Evolutionary conservation across 306 rosid species (phyloP), one percentile per base, ranked within the genome.

Genomic region (Senna tora): DNA sequence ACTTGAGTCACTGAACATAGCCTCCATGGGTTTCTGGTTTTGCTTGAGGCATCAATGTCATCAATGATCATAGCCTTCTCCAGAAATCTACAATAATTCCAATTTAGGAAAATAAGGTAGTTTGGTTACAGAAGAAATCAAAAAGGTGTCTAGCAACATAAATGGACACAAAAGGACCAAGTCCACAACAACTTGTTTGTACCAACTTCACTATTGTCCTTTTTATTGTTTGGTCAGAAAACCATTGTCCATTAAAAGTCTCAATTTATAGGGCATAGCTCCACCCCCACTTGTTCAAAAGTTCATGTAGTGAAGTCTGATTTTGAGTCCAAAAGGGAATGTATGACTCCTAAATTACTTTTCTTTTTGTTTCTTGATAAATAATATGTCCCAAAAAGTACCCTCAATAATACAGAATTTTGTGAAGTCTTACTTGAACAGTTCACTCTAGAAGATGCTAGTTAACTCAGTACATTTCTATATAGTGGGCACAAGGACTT

Each of bases 51-150:
- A 62, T 89, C 96, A 3, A 45, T 4, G 13, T 88, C 76, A 55
- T 90, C 96, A 0, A 84, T 84, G 9, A 84, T 72, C 25, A 81
- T 77, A 30, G 96, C 98, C 81, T 85, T 90, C 80, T 90, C 91
- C 82, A 92, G 67, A 68, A 82, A 57, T 28, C 96, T 92, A 43
- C 57, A 17, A 0, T 34, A 65, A 32, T 17, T 60, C 72, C 52
- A 21, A n/a, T 15, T 25, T 9, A 22, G 2, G 9, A 12, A 41
- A 41, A 22, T 0, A 6, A n/a, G 9, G 55, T 21, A 38, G 54
- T 39, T 39, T 66, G 63, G 41, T 22, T 33, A 34, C 7, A 53
- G 36, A 36, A n/a, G n/a, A 36, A 36, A 36, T 1, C 5, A 39
- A 72, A 71, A 16, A 2, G 16, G 7, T 49, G 38, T 3, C 8